Conservation (phyloP, 2,329 filamentous ascomycete species). For the Colletotrichum somersetense region DNA sequence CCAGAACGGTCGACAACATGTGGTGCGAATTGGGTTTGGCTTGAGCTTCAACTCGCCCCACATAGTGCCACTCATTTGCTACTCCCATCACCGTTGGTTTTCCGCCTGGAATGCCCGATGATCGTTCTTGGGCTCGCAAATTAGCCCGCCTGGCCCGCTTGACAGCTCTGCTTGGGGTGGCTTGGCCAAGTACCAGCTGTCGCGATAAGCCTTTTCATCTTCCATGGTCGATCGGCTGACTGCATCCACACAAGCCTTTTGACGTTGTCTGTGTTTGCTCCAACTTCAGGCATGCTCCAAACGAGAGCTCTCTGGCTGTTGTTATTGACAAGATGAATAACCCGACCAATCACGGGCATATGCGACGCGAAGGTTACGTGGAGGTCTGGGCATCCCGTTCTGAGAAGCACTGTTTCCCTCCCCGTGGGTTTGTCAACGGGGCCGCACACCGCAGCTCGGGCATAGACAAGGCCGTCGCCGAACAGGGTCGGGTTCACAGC, state of each 20-base stretch:
- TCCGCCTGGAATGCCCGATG: not conserved
- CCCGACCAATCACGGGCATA: not conserved
- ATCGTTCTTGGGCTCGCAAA: slow-evolving; percentile 7
- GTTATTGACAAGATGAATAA: not conserved
- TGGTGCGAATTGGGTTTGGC: slow-evolving; percentile 39
- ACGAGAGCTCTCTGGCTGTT: not conserved
- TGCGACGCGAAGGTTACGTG: not conserved
- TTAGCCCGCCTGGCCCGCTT: not conserved
- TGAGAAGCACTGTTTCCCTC: not conserved
- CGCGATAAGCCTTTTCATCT: slow-evolving; percentile 14
- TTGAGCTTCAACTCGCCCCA: slow-evolving; percentile 34
- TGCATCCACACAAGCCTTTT: slow-evolving; percentile 3
- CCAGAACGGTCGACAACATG: slow-evolving; percentile 2
- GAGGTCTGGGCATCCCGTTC: not conserved
- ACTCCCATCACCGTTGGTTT: slow-evolving; percentile 17
- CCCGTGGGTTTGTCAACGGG: not conserved
- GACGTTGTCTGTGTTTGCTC: not conserved
- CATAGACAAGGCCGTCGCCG: not conserved
- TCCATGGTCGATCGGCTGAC: slow-evolving; percentile 18
- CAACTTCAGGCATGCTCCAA: not conserved
- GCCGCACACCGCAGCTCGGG: not conserved
- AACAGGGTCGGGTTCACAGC: not conserved
- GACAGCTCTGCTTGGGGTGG: not conserved
- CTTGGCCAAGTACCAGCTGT: slow-evolving; percentile 8
- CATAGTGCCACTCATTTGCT: slow-evolving; percentile 16